Evolutionary conservation across 257 asterid genomes (phyloP), one percentile per base, ranked within the genome.

Genomic region (Cruciata laevipes): DNA sequence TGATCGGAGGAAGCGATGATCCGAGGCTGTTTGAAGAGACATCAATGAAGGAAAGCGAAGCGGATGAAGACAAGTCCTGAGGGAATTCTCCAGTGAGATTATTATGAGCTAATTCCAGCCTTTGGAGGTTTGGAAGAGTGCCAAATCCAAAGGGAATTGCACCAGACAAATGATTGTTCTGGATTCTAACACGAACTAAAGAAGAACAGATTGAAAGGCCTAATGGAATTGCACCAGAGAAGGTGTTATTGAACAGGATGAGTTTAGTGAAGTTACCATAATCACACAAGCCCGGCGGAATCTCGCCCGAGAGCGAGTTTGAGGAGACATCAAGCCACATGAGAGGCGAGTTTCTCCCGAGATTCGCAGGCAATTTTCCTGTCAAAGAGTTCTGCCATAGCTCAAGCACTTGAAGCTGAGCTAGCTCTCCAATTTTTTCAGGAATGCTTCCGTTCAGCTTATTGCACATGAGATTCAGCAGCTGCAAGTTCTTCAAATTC

Each of bases 391-490:
- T 90, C 52, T 76, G 44, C 96, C 96, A 88, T 4, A 88, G 81
- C 80, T 83, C 89, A 71, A 90, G 86, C 51, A 84, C 80, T 51
- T 82, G 78, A n/a, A 90, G 90, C 58, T 82, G 80, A 58, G 58
- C 38, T 69, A 86, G 63, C 68, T 82, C 86, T 24, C 86, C 87
- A 31, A 90, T 40, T 53, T 63, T 66, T 1, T 20, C 76, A 6
- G 95, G 97, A 69, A 90, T 73, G 7, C 75, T 59, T 23, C 95
- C 97, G 16, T 69, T 81, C 59, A 90, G 56, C 9, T 79, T 51
- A 53, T 90, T 88, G 67, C 87, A 79, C 94, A 88, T 87, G 17
- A 90, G 95, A 74, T 86, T 86, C 80, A 90, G 80, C 76, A 87
- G 77, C 89, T 83, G 73, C 65, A 90, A 80, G 71, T 81, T 83